phyloP scores from a whole-genome alignment of 2,329 filamentous ascomycete genomes.

The Colletotrichum sp. region DNA sequence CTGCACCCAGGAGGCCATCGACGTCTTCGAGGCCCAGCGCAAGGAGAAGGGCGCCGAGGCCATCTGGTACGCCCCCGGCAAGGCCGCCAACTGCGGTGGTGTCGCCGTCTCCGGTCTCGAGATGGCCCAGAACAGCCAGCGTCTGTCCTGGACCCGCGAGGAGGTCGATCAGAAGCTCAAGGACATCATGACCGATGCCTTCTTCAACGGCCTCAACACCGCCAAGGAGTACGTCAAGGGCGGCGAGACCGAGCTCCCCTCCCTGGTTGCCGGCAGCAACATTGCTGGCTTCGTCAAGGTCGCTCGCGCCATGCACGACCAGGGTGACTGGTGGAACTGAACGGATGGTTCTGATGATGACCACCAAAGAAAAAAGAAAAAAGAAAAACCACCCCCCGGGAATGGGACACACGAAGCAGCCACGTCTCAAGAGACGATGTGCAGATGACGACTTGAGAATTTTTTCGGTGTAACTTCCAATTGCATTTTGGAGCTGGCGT shows the following conservation, averaged over 20 bases:
- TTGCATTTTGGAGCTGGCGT: constrained; percentile 21
- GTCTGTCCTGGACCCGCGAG: constrained; percentile 84
- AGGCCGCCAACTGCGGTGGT: constrained; percentile 97
- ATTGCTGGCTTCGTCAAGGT: constrained; percentile 99
- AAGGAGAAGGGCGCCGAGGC: constrained; percentile 70
- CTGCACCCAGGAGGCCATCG: constrained; percentile 93
- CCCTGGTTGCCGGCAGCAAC: constrained; percentile 91
- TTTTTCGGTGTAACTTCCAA: constrained; percentile 1
- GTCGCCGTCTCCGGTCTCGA: constrained; percentile 96
- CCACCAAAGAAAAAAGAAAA: neutral
- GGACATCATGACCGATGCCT: constrained; percentile 93
- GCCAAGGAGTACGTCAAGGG: constrained; percentile 86
- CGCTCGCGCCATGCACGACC: constrained; percentile 90
- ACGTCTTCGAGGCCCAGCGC: constrained; percentile 84
- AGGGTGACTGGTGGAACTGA: constrained; percentile 86
- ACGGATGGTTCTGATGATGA: neutral
- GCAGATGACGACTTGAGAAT: constrained; percentile 4
- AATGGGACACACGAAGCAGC: neutral
- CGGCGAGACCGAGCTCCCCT: constrained; percentile 84
- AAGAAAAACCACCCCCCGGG: neutral
- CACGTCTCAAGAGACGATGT: neutral
- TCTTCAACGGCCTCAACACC: constrained; percentile 86
- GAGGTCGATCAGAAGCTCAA: constrained; percentile 93
- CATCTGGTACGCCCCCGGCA: constrained; percentile 96
- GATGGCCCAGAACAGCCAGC: constrained; percentile 97